Base-by-base conservation (phyloP, 768 basidiomycete genomes). In the Tricholoma matsutake region DNA sequence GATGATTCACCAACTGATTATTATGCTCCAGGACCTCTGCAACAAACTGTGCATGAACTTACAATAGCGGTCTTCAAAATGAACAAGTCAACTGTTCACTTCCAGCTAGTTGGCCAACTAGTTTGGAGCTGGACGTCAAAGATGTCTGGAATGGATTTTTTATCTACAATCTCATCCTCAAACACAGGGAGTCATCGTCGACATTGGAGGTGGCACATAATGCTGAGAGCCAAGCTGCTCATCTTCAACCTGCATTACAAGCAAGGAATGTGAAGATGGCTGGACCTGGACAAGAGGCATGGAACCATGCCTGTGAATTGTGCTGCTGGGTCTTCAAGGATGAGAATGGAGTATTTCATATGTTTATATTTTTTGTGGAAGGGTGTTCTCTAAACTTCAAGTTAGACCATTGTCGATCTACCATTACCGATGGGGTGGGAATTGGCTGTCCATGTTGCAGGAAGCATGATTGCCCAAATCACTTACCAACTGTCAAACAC, bases 271-370 rank as follows among this genome's bases (percentile, higher is more conserved):
- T 9, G 4, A 56, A 56, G 16, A 64, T 70, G 61, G 65, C 55
- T 2, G 65, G 66, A 6, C 29, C 64, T 1, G 67, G 69, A 16
- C 65, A 67, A 56, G 32, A 55, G 13, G 58, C 39, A 11, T 69
- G 68, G 68, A 62, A 58, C 20, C 68, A 69, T 60, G 65, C 62
- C 2, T 70, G 69, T 45, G 37, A 63, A n/a, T 18, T 55, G 4
- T 70, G 69, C 58, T 61, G 61, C 14, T 39, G 39, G 39, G 14
- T 39, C 11, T 39, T 39, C 14, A 16, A 9, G 1, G 39, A 14
- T 16, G 39, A 39, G 14, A 39, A 39, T 39, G 39, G 39, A 16
- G 39, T 39, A 6, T 39, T 13, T 13, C 14, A 13, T 39, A 39
- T 39, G 39, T 39, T 13, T 39, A 13, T 16, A 39, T 16, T 3